Evolutionary conservation across 495 filamentous ascomycete species (phyloP).

Genomic region (Annulohypoxylon bovei): DNA sequence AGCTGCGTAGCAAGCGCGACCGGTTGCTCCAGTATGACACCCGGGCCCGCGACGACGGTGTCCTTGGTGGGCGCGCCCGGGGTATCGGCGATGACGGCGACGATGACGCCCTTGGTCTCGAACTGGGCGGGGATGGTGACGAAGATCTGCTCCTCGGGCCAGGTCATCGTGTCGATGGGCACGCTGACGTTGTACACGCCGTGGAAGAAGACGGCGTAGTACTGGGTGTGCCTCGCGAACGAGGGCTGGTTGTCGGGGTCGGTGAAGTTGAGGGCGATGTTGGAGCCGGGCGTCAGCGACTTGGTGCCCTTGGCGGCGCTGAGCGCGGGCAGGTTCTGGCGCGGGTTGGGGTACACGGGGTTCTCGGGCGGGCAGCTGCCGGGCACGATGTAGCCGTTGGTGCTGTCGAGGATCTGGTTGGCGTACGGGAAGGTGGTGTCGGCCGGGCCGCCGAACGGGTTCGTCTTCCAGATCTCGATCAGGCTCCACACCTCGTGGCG

Average conservation of each 20-base stretch:
- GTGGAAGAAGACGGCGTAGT: constrained; percentile 65
- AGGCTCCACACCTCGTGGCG: constrained; percentile 63
- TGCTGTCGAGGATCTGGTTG: constrained; percentile 63
- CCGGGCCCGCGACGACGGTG: constrained; percentile 45
- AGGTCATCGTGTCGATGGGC: constrained; percentile 52
- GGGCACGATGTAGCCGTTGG: constrained; percentile 58
- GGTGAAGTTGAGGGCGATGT: constrained; percentile 53
- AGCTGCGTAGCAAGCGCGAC: constrained; percentile 22
- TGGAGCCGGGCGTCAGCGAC: constrained; percentile 55
- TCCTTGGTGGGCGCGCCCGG: constrained; percentile 59
- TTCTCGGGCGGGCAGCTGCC: constrained; percentile 61
- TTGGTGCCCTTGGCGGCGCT: constrained; percentile 49
- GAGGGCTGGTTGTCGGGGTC: constrained; percentile 51
- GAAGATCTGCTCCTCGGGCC: constrained; percentile 44
- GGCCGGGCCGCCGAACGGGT: constrained; percentile 60
- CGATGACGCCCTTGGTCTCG: constrained; percentile 60
- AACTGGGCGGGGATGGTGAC: constrained; percentile 58
- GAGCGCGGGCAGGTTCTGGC: constrained; percentile 55
- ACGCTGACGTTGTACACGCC: constrained; percentile 56
- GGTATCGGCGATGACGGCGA: constrained; percentile 56
- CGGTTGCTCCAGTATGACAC: constrained; percentile 37
- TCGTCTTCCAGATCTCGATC: constrained; percentile 60
- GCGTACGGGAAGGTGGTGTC: constrained; percentile 65
- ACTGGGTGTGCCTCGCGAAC: constrained; percentile 51
- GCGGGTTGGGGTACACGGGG: constrained; percentile 59